Base-by-base conservation (phyloP, 2,329 filamentous ascomycete genomes). In the Exserohilum turcica region DNA sequence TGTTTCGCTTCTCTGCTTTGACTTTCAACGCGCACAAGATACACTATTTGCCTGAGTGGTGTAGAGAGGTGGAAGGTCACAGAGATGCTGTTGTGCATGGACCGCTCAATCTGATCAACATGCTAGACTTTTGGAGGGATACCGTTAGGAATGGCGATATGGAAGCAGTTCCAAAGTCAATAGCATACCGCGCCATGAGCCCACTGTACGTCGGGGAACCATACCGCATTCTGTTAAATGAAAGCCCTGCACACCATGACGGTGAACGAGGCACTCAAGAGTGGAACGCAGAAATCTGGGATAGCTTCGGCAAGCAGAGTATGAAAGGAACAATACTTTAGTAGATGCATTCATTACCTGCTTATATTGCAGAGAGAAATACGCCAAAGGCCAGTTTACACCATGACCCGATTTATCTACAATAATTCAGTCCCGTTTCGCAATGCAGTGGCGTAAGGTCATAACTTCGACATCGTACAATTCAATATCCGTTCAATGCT, bases 21-120 rank as follows among this genome's bases (percentile, higher is more conserved):
- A 93, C 90, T 2, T 94, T 92, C 79, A 99, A 99, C 74, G 91
- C 91, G 1, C 94, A 99, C 74, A 82, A 84, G 19, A 97, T 99
- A 64, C 94, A 99, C 74, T 82, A 95, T 18, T 89, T 96, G 68
- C 83, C 82, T 0, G 71, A 81, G 43, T 96, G 90, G 77, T 88
- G 87, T 51, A 81, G 82, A 24, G 76, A 84, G 9, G 78, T 86
- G 4, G 94, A 97, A 74, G 89, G 89, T 3, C 87, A 95, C 72
- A 81, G 82, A 2, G 83, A 86, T 56, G 79, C 91, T 21, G 82
- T 99, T 7, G 90, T 97, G 47, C 94, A 97, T 68, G 94, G 94
- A 0, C 93, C 94, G 0, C 77, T 99, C 49, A 86, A 86, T 1
- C 80, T 96, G 33, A 87, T 74, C 39, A 68, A 72, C 16, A 74